Evolutionary conservation across 2,329 filamentous ascomycete genomes (phyloP).

Genomic region (Ophiostoma pallidulum): DNA sequence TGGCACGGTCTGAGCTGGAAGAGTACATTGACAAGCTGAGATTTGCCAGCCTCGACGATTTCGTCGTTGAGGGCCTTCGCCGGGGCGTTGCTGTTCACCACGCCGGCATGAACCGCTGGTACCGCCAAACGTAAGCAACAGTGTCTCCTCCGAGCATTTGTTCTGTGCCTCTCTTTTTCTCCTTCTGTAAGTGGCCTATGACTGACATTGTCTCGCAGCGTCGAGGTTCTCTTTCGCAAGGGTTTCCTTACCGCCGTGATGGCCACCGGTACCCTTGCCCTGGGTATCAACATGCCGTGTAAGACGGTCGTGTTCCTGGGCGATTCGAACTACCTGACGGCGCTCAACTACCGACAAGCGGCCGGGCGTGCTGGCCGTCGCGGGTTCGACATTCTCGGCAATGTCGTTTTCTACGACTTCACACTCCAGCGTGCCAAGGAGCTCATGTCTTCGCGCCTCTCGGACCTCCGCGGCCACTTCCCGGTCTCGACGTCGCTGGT

Average conservation of each 20-base stretch:
- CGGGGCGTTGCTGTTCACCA: slow-evolving; percentile 71
- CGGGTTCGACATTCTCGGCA: slow-evolving; percentile 72
- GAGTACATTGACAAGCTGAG: slow-evolving; percentile 42
- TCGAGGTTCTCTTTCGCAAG: slow-evolving; percentile 66
- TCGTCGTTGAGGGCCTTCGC: slow-evolving; percentile 50
- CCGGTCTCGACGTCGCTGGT: slow-evolving; percentile 66
- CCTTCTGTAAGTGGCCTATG: too few relatives aligned
- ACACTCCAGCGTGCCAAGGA: slow-evolving; percentile 51
- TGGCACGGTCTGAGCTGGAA: slow-evolving; percentile 49
- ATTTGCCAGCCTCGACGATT: slow-evolving; percentile 38
- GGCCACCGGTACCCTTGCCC: slow-evolving; percentile 64
- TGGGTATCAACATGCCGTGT: slow-evolving; percentile 79
- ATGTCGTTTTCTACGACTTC: slow-evolving; percentile 68
- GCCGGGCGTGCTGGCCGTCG: slow-evolving; percentile 69
- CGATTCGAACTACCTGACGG: slow-evolving; percentile 63
- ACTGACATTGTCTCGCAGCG: slow-evolving; percentile 28
- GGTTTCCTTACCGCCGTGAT: slow-evolving; percentile 62
- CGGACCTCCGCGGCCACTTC: slow-evolving; percentile 68
- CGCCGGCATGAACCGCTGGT: slow-evolving; percentile 68
- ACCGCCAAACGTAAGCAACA: slow-evolving; percentile 52
- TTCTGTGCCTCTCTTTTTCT: background rate
- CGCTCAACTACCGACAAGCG: slow-evolving; percentile 67
- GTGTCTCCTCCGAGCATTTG: background rate
- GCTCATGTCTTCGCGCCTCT: slow-evolving; percentile 63
- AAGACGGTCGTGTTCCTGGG: slow-evolving; percentile 71